Evolutionary conservation across 2,329 filamentous ascomycete genomes (phyloP), one percentile per base, ranked within the genome.

Genomic region (Stachybotrys echinatus): DNA sequence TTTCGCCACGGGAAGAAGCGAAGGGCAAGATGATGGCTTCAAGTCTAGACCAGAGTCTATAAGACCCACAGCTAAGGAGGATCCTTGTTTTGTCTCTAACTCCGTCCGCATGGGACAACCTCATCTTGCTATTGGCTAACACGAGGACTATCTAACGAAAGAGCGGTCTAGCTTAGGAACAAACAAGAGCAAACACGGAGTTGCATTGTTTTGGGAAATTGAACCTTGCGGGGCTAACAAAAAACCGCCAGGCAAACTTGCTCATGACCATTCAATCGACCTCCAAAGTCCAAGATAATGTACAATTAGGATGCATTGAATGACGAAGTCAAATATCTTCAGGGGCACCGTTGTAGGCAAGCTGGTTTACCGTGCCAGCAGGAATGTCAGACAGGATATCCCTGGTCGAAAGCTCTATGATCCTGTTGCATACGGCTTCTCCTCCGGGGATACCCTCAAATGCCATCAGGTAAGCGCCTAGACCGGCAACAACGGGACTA

Each of bases 401-500:
- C 61, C 81, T 71, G 55, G 91, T 95, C 61, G 85, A 88, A 18
- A 82, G 71, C 50, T 65, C 57, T 65, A 73, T 74, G 59, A 82
- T 72, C 55, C 73, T 71, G 45, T 60, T 42, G 55, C 69, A 72
- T 39, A 80, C 73, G 8, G 58, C 68, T 23, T 65, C 65, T 12
- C 71, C 66, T 51, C 65, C 65, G 6, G 63, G 68, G 52, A 81
- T 64, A 47, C 64, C 61, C 65, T 80, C 76, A 21, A 79, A 69
- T 42, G 69, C 60, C 67, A 85, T 79, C 12, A 86, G 65, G 63
- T 96, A 96, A 71, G 91, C 91, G 62, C 95, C 78, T 54, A 96
- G 87, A 80, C 91, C 91, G 66, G 85, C 86, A 68, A 96, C 85
- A 72, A 95, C 90, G 60, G 91, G 91, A 53, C 90, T 95, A 53